These are phyloP conservation scores for Diaporthe sp. DNA, from an alignment of 2,329 filamentous ascomycete species.

Conservation along the genomic window DNA sequence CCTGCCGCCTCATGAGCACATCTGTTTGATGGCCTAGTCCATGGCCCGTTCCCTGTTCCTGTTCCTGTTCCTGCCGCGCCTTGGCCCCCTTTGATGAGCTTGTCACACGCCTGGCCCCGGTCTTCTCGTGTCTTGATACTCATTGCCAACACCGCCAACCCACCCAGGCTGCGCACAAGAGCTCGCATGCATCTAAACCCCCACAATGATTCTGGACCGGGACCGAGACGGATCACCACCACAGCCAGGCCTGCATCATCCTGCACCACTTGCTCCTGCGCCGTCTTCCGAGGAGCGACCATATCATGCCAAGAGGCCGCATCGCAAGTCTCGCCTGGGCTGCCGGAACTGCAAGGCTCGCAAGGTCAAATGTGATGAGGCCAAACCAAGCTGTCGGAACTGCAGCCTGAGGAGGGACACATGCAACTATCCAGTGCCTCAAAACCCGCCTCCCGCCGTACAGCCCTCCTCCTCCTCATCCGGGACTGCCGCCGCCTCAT, in stretches of 20 bases:
- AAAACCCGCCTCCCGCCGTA: neutral
- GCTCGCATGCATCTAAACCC: slow-evolving; percentile 18
- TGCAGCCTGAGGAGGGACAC: slow-evolving; percentile 59
- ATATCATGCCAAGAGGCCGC: slow-evolving; percentile 61
- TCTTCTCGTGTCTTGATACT: neutral
- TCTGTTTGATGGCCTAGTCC: neutral
- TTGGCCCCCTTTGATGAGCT: neutral
- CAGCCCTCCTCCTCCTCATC: slow-evolving; percentile 36
- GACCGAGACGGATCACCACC: neutral
- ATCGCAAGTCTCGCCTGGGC: slow-evolving; percentile 64
- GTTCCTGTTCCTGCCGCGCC: slow-evolving; percentile 9
- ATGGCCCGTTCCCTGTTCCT: neutral
- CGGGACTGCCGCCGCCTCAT: slow-evolving; percentile 12
- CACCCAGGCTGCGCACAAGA: neutral
- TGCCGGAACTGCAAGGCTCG: slow-evolving; percentile 66
- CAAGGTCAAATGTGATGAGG: slow-evolving; percentile 67
- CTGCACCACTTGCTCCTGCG: slow-evolving; percentile 1
- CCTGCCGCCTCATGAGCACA: neutral
- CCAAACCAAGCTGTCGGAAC: slow-evolving; percentile 58
- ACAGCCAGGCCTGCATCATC: neutral
- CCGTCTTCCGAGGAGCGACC: slow-evolving; percentile 40
- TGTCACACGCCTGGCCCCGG: neutral
- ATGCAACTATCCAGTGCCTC: slow-evolving; percentile 55
- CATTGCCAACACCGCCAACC: neutral
- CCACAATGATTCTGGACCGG: slow-evolving; percentile 29